phyloP scores from a whole-genome alignment of 208 protist species.

The Vickermania ingenoplastis region DNA sequence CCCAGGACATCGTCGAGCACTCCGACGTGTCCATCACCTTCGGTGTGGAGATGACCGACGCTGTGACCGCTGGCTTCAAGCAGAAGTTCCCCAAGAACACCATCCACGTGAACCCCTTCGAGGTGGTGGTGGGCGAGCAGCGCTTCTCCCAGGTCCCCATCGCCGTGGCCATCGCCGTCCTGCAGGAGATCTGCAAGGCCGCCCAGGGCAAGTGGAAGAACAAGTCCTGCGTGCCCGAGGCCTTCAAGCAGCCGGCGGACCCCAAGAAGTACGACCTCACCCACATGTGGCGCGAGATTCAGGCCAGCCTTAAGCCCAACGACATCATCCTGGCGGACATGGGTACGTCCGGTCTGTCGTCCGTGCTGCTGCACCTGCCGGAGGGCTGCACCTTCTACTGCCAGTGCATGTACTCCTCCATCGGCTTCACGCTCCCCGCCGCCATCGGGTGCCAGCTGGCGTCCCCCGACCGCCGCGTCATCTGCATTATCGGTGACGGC shows the following conservation, averaged over 20 bases:
- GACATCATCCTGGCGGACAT: conserved; percentile 39
- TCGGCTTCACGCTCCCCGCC: conserved; percentile 40
- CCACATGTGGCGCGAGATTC: conserved; percentile 44
- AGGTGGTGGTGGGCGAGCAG: conserved; percentile 21
- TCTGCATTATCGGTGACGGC: conserved; percentile 38
- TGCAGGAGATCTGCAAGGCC: conserved; percentile 26
- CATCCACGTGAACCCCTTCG: conserved; percentile 43
- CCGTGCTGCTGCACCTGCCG: conserved; percentile 23
- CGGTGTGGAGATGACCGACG: conserved; percentile 29
- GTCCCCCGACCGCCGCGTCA: conserved; percentile 23
- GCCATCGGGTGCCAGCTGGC: conserved; percentile 38
- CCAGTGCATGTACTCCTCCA: conserved; percentile 37
- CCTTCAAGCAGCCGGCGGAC: too few species aligned
- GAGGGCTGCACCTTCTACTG: conserved; percentile 11
- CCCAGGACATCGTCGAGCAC: conserved; percentile 21
- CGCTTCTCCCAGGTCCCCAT: conserved; percentile 36
- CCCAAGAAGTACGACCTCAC: conserved; percentile 15
- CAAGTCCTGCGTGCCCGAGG: conserved; percentile 19
- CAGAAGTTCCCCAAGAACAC: conserved; percentile 31
- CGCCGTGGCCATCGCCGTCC: conserved; percentile 18
- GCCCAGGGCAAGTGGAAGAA: conserved; percentile 38
- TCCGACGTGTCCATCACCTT: conserved; percentile 35
- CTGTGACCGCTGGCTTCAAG: conserved; percentile 19
- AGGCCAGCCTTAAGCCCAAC: conserved; percentile 15
- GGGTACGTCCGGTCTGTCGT: conserved; percentile 37